Base-by-base conservation (phyloP, 208 protist genomes). In the Leishmania tropica region DNA sequence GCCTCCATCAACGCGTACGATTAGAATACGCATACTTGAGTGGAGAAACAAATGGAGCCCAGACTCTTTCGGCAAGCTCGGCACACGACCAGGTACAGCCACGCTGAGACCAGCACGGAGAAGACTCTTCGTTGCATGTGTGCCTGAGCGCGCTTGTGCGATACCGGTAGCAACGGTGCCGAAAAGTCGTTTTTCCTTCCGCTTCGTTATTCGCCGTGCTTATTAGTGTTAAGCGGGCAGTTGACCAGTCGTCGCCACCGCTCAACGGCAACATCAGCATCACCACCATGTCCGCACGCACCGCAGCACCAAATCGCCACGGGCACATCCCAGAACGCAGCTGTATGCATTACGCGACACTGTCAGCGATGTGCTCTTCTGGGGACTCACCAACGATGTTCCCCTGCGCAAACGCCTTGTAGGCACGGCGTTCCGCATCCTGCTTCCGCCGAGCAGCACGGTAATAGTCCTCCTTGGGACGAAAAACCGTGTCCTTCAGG, bases 391-490 rank as follows among this genome's bases (percentile, higher is more conserved):
- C 87, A 72, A 86, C 45, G 68, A 94, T 91, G 80, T 94, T 68
- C 17, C 81, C 72, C 19, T 79, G 56, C 28, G 78, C 89, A 72
- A 90, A 93, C 42, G 53, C 42, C 80, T 88, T 87, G 79, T 89
- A 84, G 51, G 62, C 62, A 7, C 83, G 78, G 11, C 83, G 83
- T 40, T 94, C 90, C 54, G 56, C 54, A 45, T 74, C 51, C 64
- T 81, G 78, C 65, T 88, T 89, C 82, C 90, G 77, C 31, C 77
- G 64, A 13, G 91, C 87, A 13, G 91, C 91, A n/a, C 88, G 83
- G 84, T 85, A 89, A 74, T 86, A 90, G 84, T 96, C 91, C 81
- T 96, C 91, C 82, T 89, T 92, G n/a, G 90, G 89, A 10, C 93
- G 89, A 79, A 93, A 96, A 21, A 37, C 75, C 10, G 89, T 96